phyloP scores from a whole-genome alignment of 257 asterid species.

The Solanum medicagineum region DNA sequence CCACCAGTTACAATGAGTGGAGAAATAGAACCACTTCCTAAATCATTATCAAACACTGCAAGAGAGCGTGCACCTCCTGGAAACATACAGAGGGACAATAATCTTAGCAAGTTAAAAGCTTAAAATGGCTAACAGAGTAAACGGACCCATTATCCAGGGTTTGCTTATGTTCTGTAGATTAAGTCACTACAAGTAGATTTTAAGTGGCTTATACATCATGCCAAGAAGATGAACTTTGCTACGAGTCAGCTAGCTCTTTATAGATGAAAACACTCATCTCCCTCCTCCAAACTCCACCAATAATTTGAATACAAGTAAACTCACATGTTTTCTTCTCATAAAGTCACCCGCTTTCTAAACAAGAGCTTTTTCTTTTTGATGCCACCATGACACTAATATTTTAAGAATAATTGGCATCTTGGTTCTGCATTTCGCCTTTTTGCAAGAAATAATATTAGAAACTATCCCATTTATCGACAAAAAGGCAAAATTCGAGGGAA shows the following conservation, averaged over 20 bases:
- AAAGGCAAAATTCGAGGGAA: not conserved
- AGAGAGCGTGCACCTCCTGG: conserved; percentile 92
- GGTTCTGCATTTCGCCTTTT: not conserved
- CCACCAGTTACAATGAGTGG: conserved; percentile 95
- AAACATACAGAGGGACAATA: not conserved
- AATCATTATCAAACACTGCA: conserved; percentile 78
- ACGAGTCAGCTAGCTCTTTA: not conserved
- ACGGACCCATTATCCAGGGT: not conserved
- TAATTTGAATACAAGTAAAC: not conserved
- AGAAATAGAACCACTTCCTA: conserved; percentile 92
- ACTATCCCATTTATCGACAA: not conserved
- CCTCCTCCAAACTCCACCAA: not conserved
- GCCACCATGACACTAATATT: not conserved
- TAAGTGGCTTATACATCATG: not conserved
- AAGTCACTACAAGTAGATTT: not conserved
- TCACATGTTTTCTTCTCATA: not conserved
- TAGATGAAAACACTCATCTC: not conserved
- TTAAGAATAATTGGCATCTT: not conserved
- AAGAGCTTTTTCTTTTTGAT: not conserved
- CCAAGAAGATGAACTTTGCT: not conserved
- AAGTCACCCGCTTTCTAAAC: not conserved
- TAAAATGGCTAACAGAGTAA: not conserved
- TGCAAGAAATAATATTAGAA: not conserved
- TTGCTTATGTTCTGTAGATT: not conserved
- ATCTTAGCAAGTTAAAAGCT: not conserved